phyloP scores from a whole-genome alignment of 805 yeast species.

The Candida endomychidarum region DNA sequence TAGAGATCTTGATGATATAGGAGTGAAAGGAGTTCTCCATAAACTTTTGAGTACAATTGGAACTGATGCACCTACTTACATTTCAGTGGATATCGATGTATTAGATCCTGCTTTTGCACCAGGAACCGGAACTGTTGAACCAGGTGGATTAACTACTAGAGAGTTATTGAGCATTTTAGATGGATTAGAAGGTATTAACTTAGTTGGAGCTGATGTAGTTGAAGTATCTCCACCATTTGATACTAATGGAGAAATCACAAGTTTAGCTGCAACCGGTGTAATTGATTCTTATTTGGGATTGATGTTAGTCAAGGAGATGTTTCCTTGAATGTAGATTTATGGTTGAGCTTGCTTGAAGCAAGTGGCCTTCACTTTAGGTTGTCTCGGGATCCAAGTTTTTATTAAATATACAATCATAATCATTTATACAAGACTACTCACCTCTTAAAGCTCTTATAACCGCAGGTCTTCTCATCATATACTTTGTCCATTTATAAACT shows the following conservation, averaged over 20 bases:
- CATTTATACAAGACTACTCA: slow-evolving; percentile 30
- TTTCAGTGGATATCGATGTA: slow-evolving; percentile 28
- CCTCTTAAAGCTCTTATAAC: slow-evolving; percentile 85
- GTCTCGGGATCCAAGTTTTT: too few species aligned
- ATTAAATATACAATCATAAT: too few species aligned
- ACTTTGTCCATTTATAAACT: slow-evolving; percentile 93
- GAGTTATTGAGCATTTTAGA: slow-evolving; percentile 26
- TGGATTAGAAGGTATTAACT: slow-evolving; percentile 28
- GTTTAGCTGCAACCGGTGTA: slow-evolving; percentile 27
- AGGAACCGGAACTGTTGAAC: slow-evolving; percentile 30
- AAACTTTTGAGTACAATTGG: slow-evolving; percentile 37
- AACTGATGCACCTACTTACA: slow-evolving; percentile 28
- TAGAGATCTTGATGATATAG: slow-evolving; percentile 45
- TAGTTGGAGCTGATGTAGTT: slow-evolving; percentile 30
- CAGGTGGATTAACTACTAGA: slow-evolving; percentile 27
- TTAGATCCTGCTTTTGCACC: slow-evolving; percentile 30
- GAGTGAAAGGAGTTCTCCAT: slow-evolving; percentile 35
- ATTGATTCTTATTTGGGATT: slow-evolving; percentile 24
- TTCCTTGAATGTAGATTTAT: slow-evolving; percentile 3
- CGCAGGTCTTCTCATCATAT: slow-evolving; percentile 93
- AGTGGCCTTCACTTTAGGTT: too few species aligned
- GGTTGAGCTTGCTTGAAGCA: too few species aligned
- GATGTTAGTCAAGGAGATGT: slow-evolving; percentile 20
- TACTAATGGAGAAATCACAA: slow-evolving; percentile 25
- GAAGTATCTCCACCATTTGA: slow-evolving; percentile 32